Evolutionary conservation across 2,329 filamentous ascomycete species (phyloP).

Genomic region (Penicillium freii): DNA sequence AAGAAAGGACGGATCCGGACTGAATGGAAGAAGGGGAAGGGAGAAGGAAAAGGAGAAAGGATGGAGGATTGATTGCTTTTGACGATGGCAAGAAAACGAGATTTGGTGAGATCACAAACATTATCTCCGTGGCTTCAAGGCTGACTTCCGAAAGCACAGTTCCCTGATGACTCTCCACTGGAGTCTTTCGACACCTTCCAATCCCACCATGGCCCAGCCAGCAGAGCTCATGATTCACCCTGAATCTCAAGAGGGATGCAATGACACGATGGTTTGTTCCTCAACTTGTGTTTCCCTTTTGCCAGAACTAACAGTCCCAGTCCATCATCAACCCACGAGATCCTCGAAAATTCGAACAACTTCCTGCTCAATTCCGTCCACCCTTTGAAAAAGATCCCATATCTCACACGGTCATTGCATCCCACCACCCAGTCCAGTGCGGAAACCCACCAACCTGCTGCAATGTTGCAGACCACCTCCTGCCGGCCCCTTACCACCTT

Average conservation of each 20-base stretch:
- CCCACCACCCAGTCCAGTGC: not conserved
- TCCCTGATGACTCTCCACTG: not conserved
- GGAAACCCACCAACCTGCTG: not conserved
- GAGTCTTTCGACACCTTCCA: not conserved
- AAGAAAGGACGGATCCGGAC: not conserved
- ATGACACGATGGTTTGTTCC: not conserved
- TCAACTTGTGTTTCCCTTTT: not conserved
- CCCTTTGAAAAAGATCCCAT: not conserved
- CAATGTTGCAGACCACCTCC: not conserved
- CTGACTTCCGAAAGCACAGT: not conserved
- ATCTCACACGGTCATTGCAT: not conserved
- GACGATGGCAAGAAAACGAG: not conserved
- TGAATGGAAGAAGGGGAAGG: not conserved
- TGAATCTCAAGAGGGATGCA: not conserved
- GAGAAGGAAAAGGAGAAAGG: not conserved
- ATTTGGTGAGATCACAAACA: not conserved
- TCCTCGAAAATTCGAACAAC: not conserved
- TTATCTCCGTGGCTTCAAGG: not conserved
- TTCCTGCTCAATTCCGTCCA: not conserved
- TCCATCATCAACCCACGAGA: not conserved
- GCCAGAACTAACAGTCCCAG: not conserved
- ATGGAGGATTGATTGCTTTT: not conserved
- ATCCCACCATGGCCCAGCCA: not conserved
- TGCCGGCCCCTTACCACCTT: not conserved
- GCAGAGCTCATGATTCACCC: not conserved